phyloP scores from a whole-genome alignment of 352 stramenopile species.

The Pythium chondricola region DNA sequence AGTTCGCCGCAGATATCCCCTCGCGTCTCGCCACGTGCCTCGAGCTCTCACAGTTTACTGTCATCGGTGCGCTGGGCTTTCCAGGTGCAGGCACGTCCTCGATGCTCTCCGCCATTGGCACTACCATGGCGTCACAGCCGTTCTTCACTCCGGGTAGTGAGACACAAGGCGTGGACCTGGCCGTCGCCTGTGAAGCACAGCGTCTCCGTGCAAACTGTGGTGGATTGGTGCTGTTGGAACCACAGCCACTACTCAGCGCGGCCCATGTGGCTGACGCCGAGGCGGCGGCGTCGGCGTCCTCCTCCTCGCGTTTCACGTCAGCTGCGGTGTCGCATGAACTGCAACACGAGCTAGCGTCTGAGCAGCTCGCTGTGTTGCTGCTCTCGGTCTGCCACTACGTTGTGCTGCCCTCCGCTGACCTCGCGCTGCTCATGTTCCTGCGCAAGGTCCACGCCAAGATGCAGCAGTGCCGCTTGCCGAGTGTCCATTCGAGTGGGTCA shows the following conservation, averaged over 20 bases:
- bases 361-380: slow-evolving; percentile 61
- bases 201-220: slow-evolving; percentile 20
- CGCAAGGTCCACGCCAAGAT: slow-evolving; percentile 47
- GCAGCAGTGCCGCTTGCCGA: slow-evolving; percentile 45
- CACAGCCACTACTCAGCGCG: slow-evolving; percentile 60
- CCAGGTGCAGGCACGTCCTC: slow-evolving; percentile 73
- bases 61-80: slow-evolving; percentile 59
- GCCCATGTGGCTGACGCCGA: slow-evolving; percentile 46
- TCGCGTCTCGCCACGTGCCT: slow-evolving; percentile 43
- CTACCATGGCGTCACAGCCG: slow-evolving; percentile 19
- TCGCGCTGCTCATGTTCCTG: slow-evolving; percentile 38
- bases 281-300: background rate
- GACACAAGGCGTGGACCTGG: slow-evolving; percentile 58
- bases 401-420: slow-evolving; percentile 43
- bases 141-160: slow-evolving; percentile 28
- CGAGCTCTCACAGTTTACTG: slow-evolving; percentile 62
- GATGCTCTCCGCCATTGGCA: slow-evolving; percentile 44
- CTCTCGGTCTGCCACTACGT: slow-evolving; percentile 77
- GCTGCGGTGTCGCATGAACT: slow-evolving; percentile 48
- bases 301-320: slow-evolving; percentile 17
- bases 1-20: slow-evolving; percentile 57
- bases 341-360: slow-evolving; percentile 50
- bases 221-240: slow-evolving; percentile 57
- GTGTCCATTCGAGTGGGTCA: no score
- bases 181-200: slow-evolving; percentile 26